Base-by-base conservation (phyloP, 192 early-diverging fungal species). In the Podochytrium sp. region DNA sequence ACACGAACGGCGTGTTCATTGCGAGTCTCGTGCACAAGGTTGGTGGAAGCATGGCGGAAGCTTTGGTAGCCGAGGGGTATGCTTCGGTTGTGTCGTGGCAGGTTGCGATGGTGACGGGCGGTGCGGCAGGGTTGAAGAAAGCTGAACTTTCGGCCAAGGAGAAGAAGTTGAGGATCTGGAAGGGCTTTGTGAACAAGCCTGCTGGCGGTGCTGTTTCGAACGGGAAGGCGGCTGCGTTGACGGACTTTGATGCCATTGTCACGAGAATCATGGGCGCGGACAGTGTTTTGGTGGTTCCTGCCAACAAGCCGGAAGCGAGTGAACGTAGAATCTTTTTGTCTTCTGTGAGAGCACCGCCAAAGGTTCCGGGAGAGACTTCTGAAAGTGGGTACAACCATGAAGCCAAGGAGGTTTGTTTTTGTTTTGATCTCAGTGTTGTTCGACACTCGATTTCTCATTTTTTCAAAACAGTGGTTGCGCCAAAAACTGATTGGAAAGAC, bases 1-100 rank as follows among this genome's bases (percentile, higher is more conserved):
- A 89, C 40, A 63, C 85, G n/a, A 86, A 83, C 56, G 90, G 90
- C 60, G 84, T 81, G 53, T 95, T 99, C 75, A 83, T 91, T 40
- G 96, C 92, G 16, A 71, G 87, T 2, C 81, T 99, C 2, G 76
- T 84, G 39, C 93, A 94, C 80, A 92, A 94, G 16, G 51, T 65
- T 25, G 92, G 87, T 4, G 96, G 96, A 55, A 95, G 94, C 75
- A 99, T 99, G 79, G 88, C 93, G 40, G 95, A 98, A 77, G 90
- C 89, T 30, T 80, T 99, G 33, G 77, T 99, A 25, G 60, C 81
- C 16, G 87, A 87, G 67, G 94, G 93, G 33, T 85, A 95, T 52
- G 98, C 95, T 20, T 92, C 90, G 65, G 87, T 93, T 43, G 91
- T 90, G 25, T 96, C 97, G 59, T 92, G 94, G 93, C 94, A 91